Evolutionary conservation across 1,139 yeast species (phyloP), one percentile per base, ranked within the genome.

Genomic region (Sugiyamaella japonica): DNA sequence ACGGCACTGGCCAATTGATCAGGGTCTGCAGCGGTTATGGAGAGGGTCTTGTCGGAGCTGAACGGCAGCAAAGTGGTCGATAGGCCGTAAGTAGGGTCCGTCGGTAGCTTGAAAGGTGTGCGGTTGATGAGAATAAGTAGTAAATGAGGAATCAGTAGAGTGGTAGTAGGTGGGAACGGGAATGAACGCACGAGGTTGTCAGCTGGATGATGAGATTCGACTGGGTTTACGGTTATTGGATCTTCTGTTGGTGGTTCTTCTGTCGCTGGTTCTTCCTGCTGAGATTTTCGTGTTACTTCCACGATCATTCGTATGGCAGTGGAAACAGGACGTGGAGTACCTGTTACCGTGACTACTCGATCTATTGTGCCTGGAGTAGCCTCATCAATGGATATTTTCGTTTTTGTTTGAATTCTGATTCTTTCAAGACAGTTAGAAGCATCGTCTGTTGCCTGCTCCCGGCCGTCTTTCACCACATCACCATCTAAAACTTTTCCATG

Each of bases 1-100:
- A 84, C 0, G 83, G 75, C 13, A 93, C 93, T 59, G 84, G 84
- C 65, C 85, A 89, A 50, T 86, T 82, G 7, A 90, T 87, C 70
- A 85, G 89, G 7, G 87, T 86, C 16, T 84, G 89, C 3, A 95
- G 95, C 12, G 78, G 75, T 34, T 15, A 50, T 40, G 12, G 45
- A 13, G 15, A 50, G 29, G 13, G 41, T 38, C 38, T 46, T 45
- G 66, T 88, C 96, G 17, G 89, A 86, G 1, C 93, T 86, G 59
- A 81, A 81, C 1, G 93, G 89, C 60, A 88, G 73, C 17, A 86
- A 81, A 48, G 82, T 81, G 53, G 85, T 89, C 13, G 88, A 86
- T 1, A 95, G 79, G 5, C 12, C 37, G 36, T 38, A 37, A 1
- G 16, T 36, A 9, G 32, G 3, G 32, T 13, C 32, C n/a, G 42